phyloP scores from a whole-genome alignment of 2,329 filamentous ascomycete species.

The Thelonectria blattea region DNA sequence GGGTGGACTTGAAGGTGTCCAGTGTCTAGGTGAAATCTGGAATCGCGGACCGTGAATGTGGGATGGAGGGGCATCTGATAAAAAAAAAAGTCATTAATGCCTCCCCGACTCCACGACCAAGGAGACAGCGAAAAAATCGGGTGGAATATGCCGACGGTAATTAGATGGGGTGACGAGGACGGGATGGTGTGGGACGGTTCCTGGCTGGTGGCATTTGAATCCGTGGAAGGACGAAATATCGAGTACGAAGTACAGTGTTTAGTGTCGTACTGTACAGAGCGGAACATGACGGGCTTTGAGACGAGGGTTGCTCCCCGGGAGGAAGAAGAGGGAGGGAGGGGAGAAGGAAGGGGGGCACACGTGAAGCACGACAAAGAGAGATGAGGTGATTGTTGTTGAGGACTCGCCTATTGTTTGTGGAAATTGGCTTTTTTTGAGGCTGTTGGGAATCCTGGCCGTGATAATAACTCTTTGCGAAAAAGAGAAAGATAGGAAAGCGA shows the following conservation, averaged over 20 bases:
- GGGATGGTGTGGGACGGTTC: conserved; percentile 24
- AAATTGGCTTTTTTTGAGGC: conserved; percentile 4
- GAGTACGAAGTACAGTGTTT: neutral
- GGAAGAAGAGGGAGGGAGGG: neutral
- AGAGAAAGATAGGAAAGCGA: neutral
- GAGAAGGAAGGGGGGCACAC: neutral
- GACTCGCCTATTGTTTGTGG: neutral
- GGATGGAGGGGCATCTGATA: conserved; percentile 23
- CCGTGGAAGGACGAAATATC: neutral
- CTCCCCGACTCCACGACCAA: conserved; percentile 1
- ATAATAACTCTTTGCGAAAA: neutral
- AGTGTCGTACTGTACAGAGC: conserved; percentile 3
- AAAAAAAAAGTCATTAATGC: conserved; percentile 10
- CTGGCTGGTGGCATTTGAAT: conserved; percentile 11
- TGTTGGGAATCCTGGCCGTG: neutral
- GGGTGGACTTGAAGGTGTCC: neutral
- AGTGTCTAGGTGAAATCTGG: neutral
- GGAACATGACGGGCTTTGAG: conserved; percentile 18
- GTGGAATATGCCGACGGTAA: conserved; percentile 17
- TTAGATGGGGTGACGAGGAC: conserved; percentile 12
- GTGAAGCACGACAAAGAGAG: neutral
- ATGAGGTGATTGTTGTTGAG: neutral
- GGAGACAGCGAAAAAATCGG: neutral
- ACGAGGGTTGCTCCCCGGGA: conserved; percentile 1
- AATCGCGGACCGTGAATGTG: conserved; percentile 5